These are phyloP conservation scores for Metschnikowia bowlesiae DNA, from an alignment of 805 yeast genomes.

Conservation along the genomic window DNA sequence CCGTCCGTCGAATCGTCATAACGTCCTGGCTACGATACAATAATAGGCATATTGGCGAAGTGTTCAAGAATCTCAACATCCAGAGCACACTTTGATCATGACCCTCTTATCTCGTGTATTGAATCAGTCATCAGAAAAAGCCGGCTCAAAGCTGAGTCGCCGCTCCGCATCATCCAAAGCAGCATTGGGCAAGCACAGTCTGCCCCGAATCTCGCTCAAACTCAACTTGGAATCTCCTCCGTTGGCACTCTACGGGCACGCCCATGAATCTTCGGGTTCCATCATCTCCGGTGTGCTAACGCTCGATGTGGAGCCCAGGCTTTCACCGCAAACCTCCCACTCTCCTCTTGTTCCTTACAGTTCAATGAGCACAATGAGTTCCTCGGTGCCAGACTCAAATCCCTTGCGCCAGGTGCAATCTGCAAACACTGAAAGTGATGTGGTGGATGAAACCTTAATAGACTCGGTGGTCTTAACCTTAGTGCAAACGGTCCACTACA, in stretches of 20 bases:
- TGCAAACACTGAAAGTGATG: neutral
- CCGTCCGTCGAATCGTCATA: neutral
- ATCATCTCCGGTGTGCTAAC: conserved; percentile 74
- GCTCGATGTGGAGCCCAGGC: conserved; percentile 28
- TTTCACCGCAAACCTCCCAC: neutral
- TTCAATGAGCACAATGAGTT: conserved; percentile 1
- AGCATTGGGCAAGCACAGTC: conserved; percentile 18
- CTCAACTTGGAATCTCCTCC: conserved; percentile 89
- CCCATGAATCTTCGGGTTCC: conserved; percentile 79
- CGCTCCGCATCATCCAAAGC: neutral
- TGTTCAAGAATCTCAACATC: neutral
- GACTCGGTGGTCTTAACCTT: conserved; percentile 59
- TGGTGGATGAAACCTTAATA: conserved; percentile 21
- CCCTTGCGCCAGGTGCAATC: conserved; percentile 2
- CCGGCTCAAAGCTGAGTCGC: conserved; percentile 5
- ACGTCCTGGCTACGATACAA: too few relatives aligned
- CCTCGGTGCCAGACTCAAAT: neutral
- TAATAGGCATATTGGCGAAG: too few relatives aligned
- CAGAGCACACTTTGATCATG: conserved; percentile 8
- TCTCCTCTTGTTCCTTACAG: conserved; percentile 4
- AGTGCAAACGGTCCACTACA: conserved; percentile 64
- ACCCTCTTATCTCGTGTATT: conserved; percentile 22
- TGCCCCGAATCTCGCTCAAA: conserved; percentile 36
- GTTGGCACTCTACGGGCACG: conserved; percentile 73
- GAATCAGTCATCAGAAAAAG: conserved; percentile 15